Evolutionary conservation across 2,329 filamentous ascomycete species (phyloP).

Genomic region (Dothiorella sarmentorum): DNA sequence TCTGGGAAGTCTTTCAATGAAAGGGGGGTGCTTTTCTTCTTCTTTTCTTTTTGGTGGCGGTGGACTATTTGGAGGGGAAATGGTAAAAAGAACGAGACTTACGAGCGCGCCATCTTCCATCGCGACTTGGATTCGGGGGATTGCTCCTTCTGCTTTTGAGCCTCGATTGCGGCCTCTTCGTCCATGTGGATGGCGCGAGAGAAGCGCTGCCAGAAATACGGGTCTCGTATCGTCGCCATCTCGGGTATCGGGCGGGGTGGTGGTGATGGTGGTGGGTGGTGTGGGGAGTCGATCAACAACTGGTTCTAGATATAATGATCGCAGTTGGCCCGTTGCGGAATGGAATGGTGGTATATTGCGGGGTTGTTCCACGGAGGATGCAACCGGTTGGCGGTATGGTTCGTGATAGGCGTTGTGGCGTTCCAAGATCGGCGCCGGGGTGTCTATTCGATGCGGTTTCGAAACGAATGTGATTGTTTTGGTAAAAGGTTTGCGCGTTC

Average conservation of each 20-base stretch:
- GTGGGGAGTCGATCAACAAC: not conserved
- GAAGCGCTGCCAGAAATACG: conserved; percentile 60
- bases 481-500: not conserved
- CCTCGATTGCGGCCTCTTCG: conserved; percentile 40
- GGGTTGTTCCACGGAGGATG: no score
- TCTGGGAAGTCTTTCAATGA: no score
- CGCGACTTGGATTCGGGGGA: not conserved
- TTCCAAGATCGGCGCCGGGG: not conserved
- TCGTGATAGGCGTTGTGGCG: not conserved
- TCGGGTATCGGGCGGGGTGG: not conserved
- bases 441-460: conserved; percentile 8
- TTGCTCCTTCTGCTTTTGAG: conserved; percentile 19
- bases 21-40: no score
- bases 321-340: no score
- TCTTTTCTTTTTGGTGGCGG: no score
- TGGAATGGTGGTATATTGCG: no score
- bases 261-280: not conserved
- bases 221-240: conserved; percentile 55
- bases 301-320: no score
- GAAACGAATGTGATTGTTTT: not conserved
- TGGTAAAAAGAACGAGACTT: conserved; percentile 28
- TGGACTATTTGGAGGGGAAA: not conserved
- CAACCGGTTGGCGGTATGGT: not conserved
- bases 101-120: conserved; percentile 37
- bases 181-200: conserved; percentile 56